Evolutionary conservation across 2,329 filamentous ascomycete genomes (phyloP).

Genomic region (Aspergillus felis): DNA sequence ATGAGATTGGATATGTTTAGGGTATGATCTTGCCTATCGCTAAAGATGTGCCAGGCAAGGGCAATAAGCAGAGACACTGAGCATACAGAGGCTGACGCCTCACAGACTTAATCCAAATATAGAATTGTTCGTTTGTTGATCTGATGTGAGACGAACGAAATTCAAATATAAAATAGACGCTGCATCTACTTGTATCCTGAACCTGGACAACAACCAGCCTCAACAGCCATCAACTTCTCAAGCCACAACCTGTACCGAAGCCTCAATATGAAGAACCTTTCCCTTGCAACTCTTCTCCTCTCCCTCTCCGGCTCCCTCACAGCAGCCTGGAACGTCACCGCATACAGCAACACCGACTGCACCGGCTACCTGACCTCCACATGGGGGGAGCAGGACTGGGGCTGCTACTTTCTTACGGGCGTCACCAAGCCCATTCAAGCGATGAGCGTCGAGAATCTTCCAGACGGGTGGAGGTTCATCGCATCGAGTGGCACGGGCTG

Average conservation of each 20-base stretch:
- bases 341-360: neutral
- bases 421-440: neutral
- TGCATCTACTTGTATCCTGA: too few species aligned
- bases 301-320: neutral
- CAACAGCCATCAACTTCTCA: too few species aligned
- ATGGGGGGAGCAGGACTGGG: neutral
- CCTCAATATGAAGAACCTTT: neutral
- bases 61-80: neutral
- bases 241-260: too few species aligned
- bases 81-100: neutral
- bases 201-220: neutral
- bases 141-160: neutral
- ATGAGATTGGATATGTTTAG: neutral
- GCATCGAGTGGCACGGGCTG: neutral
- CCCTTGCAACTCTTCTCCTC: neutral
- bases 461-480: neutral
- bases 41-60: neutral
- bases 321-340: constrained; percentile 1
- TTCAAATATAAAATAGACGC: neutral
- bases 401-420: neutral
- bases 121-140: neutral
- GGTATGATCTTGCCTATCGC: neutral
- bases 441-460: neutral
- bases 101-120: neutral
- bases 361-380: neutral